phyloP scores from a whole-genome alignment of 345 rosid genomes.

The Camelina laxa region DNA sequence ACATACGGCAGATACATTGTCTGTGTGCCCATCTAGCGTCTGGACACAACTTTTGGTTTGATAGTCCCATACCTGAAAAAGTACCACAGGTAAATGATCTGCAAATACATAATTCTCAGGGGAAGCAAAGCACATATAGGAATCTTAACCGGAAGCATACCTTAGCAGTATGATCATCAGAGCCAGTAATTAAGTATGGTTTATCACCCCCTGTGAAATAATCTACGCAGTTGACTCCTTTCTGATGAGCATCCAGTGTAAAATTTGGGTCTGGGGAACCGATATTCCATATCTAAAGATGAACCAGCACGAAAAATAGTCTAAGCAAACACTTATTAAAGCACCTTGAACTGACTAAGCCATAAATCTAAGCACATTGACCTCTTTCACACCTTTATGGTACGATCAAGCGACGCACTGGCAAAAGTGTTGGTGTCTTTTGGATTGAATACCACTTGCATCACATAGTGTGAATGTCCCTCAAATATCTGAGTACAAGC shows the following conservation, averaged over 20 bases:
- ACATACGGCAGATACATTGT: constrained; percentile 83
- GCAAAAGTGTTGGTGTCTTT: constrained; percentile 94
- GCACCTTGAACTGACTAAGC: constrained; percentile 6
- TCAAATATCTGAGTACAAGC: constrained; percentile 86
- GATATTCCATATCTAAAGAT: constrained; percentile 83
- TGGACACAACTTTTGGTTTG: constrained; percentile 88
- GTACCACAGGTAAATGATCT: constrained; percentile 27
- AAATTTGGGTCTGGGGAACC: constrained; percentile 97
- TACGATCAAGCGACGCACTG: constrained; percentile 96
- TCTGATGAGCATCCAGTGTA: constrained; percentile 88
- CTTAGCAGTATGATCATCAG: constrained; percentile 96
- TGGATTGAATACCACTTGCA: constrained; percentile 94
- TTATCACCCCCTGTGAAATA: constrained; percentile 95
- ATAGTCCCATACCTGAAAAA: constrained; percentile 78
- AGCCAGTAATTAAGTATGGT: constrained; percentile 83
- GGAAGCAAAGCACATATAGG: constrained; percentile 19
- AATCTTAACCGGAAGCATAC: constrained; percentile 44
- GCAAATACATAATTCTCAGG: constrained; percentile 8
- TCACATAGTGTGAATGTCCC: constrained; percentile 99
- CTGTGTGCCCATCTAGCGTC: constrained; percentile 79
- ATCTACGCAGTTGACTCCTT: constrained; percentile 91
- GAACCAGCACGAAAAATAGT: constrained; percentile 29
- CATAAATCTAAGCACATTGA: constrained; percentile 12
- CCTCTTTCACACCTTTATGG: constrained; percentile 63
- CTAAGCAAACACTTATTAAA: constrained; percentile 13